Percentiles rank a stretch among this genome's conserved stretches.
Conservation (phyloP, 306 rosid genomes). For the Malus sylvestris region DNA sequence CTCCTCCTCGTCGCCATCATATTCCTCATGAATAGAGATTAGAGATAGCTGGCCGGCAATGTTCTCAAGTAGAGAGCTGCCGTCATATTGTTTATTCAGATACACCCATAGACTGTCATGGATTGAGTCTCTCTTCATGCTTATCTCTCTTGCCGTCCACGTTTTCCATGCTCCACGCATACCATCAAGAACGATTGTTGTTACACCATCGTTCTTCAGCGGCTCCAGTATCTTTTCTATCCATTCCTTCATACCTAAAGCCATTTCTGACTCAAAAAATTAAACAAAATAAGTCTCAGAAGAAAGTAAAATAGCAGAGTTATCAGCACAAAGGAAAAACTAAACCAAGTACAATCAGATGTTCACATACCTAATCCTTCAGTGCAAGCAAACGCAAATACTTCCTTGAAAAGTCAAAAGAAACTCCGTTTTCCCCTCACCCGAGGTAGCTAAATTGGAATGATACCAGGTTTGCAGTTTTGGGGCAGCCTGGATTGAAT, state of each 20-base stretch:
- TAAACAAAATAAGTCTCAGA: background rate
- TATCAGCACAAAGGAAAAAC: background rate
- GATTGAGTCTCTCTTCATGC: background rate
- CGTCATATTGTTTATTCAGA: constrained; percentile 3
- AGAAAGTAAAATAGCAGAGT: background rate
- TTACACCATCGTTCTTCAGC: background rate
- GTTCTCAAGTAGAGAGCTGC: background rate
- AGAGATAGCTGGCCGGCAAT: constrained; percentile 13
- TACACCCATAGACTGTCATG: constrained; percentile 12
- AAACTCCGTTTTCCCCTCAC: background rate
- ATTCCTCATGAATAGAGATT: background rate
- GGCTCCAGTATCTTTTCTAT: background rate
- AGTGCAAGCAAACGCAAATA: background rate
- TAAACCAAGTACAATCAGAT: background rate
- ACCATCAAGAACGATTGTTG: constrained; percentile 12
- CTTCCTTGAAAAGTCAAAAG: background rate
- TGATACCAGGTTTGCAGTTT: background rate
- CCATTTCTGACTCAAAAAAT: constrained; percentile 5
- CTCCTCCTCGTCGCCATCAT: constrained; percentile 4
- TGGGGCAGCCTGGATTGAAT: background rate
- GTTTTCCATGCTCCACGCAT: constrained; percentile 25
- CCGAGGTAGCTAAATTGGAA: background rate
- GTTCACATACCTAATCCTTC: background rate
- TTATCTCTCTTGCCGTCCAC: constrained; percentile 11
- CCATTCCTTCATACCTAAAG: background rate